Conservation (phyloP, 2,329 filamentous ascomycete species). For the Beauveria brongniartii region DNA sequence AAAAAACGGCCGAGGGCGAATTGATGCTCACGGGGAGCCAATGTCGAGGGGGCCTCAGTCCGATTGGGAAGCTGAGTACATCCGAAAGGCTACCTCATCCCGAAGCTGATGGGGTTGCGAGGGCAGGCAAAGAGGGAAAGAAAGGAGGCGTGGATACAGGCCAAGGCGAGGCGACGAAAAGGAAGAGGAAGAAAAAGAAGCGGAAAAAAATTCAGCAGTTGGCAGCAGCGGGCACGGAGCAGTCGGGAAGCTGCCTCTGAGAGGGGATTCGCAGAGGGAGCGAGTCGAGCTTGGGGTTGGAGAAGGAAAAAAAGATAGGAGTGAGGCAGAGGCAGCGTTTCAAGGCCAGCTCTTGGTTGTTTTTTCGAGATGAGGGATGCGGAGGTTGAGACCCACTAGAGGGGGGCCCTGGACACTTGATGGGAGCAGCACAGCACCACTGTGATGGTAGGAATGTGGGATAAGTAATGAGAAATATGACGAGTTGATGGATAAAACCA, state of each 20-base stretch:
- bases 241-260: conserved; percentile 1
- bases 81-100: conserved; percentile 51
- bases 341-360: conserved; percentile 9
- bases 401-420: neutral
- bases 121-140: neutral
- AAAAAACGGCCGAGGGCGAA: neutral
- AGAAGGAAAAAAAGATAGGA: conserved; percentile 7
- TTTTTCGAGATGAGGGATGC: conserved; percentile 13
- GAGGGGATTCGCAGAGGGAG: neutral
- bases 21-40: neutral
- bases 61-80: conserved; percentile 52
- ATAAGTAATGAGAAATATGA: neutral
- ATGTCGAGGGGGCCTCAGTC: conserved; percentile 38
- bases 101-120: conserved; percentile 22
- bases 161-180: neutral
- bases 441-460: neutral
- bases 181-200: neutral
- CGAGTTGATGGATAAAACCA: neutral
- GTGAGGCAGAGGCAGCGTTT: conserved; percentile 4
- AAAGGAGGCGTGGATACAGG: conserved; percentile 1
- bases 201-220: neutral
- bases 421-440: neutral
- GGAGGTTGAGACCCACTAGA: conserved; percentile 12
- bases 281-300: conserved; percentile 10
- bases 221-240: neutral